These are phyloP conservation scores for Climacium dendroides DNA, from an alignment of 225 moss, liverwort and hornwort species.

Conservation along the genomic window DNA sequence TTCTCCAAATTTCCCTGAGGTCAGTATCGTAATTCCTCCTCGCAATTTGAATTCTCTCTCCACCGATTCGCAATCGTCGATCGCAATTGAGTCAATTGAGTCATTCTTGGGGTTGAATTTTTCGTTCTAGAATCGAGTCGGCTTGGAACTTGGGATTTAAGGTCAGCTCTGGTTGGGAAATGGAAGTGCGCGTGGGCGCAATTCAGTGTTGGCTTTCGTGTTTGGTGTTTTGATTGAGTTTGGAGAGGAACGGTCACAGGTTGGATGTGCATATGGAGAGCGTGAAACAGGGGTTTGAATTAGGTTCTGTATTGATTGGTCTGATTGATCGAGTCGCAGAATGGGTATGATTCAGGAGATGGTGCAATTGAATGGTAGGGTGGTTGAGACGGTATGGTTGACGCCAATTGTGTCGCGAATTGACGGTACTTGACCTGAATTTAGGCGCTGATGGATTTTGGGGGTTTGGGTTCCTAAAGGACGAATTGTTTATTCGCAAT, in stretches of 20 bases:
- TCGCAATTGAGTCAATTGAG: background rate
- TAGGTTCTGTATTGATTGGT: background rate
- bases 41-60: no score
- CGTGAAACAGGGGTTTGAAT: background rate
- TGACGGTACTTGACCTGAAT: background rate
- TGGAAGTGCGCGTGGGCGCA: background rate
- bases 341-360: background rate
- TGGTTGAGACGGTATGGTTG: background rate
- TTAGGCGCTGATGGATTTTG: background rate
- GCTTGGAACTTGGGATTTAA: background rate
- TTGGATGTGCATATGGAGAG: background rate
- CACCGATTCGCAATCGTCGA: background rate
- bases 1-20: background rate
- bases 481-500: background rate
- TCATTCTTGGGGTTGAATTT: background rate
- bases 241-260: background rate
- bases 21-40: background rate
- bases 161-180: background rate
- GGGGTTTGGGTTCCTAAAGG: background rate
- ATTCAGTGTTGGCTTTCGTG: background rate
- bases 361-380: background rate
- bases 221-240: background rate
- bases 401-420: background rate
- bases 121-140: background rate
- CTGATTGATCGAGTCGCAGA: background rate